phyloP scores from a whole-genome alignment of 495 filamentous ascomycete species.

The Pseudevernia furfuracea region DNA sequence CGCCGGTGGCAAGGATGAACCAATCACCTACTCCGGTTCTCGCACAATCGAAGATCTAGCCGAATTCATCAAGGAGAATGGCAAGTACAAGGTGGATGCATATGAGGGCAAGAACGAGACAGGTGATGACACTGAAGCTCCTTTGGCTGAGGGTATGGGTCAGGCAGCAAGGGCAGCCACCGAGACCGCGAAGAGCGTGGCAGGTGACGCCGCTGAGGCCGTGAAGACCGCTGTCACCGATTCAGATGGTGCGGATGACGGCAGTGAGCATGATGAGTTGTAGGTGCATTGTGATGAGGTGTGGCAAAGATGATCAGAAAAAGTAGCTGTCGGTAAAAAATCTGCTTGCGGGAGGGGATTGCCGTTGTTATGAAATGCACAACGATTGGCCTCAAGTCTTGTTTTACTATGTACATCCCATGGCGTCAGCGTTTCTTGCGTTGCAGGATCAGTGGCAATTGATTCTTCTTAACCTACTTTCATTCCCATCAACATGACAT shows the following conservation, averaged over 20 bases:
- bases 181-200: constrained; percentile 38
- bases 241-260: constrained; percentile 40
- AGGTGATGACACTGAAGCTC: constrained; percentile 38
- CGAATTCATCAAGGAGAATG: constrained; percentile 89
- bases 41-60: constrained; percentile 92
- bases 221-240: constrained; percentile 32
- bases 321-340: neutral
- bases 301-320: no score
- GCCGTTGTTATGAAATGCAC: neutral
- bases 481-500: no score
- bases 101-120: constrained; percentile 41
- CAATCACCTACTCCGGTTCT: constrained; percentile 79
- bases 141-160: constrained; percentile 38
- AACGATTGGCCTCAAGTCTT: neutral
- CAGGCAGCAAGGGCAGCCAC: constrained; percentile 49
- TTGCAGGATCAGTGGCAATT: neutral
- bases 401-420: neutral
- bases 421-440: neutral
- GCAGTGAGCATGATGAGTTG: constrained; percentile 56
- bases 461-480: no score
- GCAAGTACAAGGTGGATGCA: constrained; percentile 72
- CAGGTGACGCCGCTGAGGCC: constrained; percentile 35
- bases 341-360: neutral
- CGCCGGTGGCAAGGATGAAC: constrained; percentile 76
- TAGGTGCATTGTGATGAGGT: constrained; percentile 33